Conservation (phyloP, 768 basidiomycete genomes). For the Paxillus rubicundulus region DNA sequence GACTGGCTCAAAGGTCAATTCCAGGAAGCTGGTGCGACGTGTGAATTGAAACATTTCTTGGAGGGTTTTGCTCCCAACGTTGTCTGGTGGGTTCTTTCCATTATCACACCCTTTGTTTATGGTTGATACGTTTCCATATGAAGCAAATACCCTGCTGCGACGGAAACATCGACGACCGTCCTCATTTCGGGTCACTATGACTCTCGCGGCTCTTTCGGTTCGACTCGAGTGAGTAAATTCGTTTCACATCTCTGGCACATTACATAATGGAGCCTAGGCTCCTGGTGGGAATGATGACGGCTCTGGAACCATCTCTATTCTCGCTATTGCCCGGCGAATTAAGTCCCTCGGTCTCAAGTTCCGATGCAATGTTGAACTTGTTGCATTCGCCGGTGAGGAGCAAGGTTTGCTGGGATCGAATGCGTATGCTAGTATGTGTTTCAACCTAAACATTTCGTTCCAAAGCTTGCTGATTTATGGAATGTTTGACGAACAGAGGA, state of each 20-base stretch:
- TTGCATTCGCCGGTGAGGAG: slow-evolving; percentile 88
- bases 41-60: slow-evolving; percentile 65
- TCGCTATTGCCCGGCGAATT: slow-evolving; percentile 79
- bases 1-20: slow-evolving; percentile 58
- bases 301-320: slow-evolving; percentile 64
- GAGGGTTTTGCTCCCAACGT: slow-evolving; percentile 82
- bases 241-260: neutral
- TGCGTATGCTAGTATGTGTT: slow-evolving; percentile 71
- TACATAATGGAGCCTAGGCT: slow-evolving; percentile 17
- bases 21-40: slow-evolving; percentile 73
- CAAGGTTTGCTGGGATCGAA: slow-evolving; percentile 81
- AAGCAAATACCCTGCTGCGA: slow-evolving; percentile 58
- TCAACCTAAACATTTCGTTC: neutral
- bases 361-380: slow-evolving; percentile 73
- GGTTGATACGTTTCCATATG: neutral
- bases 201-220: slow-evolving; percentile 86
- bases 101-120: neutral
- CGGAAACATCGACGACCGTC: slow-evolving; percentile 59
- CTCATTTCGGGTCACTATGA: slow-evolving; percentile 89
- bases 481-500: slow-evolving; percentile 41
- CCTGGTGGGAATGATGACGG: slow-evolving; percentile 65
- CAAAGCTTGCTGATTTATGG: neutral
- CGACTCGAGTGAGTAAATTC: slow-evolving; percentile 41
- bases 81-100: slow-evolving; percentile 54
- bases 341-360: slow-evolving; percentile 64